phyloP scores from a whole-genome alignment of 768 basidiomycete species.

The Dentipellis fragilis region DNA sequence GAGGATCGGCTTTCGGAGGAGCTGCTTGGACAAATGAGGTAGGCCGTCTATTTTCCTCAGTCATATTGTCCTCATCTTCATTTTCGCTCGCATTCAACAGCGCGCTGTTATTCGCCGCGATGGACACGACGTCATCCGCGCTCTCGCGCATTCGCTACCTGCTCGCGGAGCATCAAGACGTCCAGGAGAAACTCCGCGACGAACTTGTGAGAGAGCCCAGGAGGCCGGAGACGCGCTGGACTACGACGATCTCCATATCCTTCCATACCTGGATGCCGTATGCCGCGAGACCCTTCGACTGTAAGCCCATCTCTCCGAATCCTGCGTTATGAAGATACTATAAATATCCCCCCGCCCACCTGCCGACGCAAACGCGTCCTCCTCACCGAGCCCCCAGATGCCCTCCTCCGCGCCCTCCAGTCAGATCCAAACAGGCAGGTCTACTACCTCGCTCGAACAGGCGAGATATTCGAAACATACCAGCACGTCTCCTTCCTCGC shows the following conservation, averaged over 20 bases:
- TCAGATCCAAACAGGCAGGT: conserved; percentile 64
- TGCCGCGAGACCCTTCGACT: conserved; percentile 32
- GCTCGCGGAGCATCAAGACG: conserved; percentile 20
- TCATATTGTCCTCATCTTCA: too few relatives aligned
- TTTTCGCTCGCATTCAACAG: background rate
- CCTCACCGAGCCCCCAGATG: conserved; percentile 70
- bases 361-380: conserved; percentile 86
- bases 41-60: background rate
- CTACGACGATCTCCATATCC: conserved; percentile 29
- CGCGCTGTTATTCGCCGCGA: background rate
- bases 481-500: conserved; percentile 53
- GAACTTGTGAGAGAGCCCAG: conserved; percentile 13
- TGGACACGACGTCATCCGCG: conserved; percentile 19
- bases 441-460: conserved; percentile 88
- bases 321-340: too few relatives aligned
- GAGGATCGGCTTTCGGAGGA: conserved; percentile 23
- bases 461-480: conserved; percentile 95
- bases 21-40: conserved; percentile 27
- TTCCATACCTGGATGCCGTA: conserved; percentile 38
- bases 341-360: too few relatives aligned
- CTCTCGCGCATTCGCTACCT: conserved; percentile 25
- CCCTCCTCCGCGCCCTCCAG: conserved; percentile 56
- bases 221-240: conserved; percentile 18
- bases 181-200: conserved; percentile 22
- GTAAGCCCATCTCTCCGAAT: too few relatives aligned